Conservation (phyloP, 129 eudicot species). For the Gnaphalium uliginosum region DNA sequence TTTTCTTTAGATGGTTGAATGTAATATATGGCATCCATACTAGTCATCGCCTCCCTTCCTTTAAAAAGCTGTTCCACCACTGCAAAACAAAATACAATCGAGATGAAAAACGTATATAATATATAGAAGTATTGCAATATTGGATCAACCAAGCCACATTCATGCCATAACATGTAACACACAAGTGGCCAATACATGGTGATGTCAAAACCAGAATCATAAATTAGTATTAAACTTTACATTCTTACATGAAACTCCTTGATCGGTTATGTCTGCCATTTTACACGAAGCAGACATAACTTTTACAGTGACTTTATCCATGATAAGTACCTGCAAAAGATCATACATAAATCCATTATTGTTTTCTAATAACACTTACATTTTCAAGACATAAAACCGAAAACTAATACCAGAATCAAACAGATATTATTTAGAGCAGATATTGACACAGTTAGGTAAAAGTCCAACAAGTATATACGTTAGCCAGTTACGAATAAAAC, state of each 20-base stretch:
- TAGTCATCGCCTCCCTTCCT: conserved; percentile 90
- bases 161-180: conserved; percentile 5
- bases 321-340: conserved; percentile 72
- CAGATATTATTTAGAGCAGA: conserved; percentile 5
- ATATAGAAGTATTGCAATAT: background rate
- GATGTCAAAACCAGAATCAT: conserved; percentile 7
- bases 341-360: conserved; percentile 5
- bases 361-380: background rate
- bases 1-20: conserved; percentile 86
- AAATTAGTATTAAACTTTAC: conserved; percentile 4
- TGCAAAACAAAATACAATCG: conserved; percentile 38
- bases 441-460: background rate
- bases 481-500: background rate
- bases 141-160: background rate
- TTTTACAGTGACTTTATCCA: conserved; percentile 94
- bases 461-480: background rate
- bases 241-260: conserved; percentile 91
- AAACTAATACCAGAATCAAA: conserved; percentile 5
- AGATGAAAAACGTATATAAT: conserved; percentile 18
- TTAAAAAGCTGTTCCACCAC: conserved; percentile 97
- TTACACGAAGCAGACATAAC: conserved; percentile 91
- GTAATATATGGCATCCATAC: conserved; percentile 89
- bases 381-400: conserved; percentile 5
- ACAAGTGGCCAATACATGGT: conserved; percentile 2
- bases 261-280: conserved; percentile 97